Conservation (phyloP, 2,329 filamentous ascomycete genomes). For the Colletotrichum spaethianum region DNA sequence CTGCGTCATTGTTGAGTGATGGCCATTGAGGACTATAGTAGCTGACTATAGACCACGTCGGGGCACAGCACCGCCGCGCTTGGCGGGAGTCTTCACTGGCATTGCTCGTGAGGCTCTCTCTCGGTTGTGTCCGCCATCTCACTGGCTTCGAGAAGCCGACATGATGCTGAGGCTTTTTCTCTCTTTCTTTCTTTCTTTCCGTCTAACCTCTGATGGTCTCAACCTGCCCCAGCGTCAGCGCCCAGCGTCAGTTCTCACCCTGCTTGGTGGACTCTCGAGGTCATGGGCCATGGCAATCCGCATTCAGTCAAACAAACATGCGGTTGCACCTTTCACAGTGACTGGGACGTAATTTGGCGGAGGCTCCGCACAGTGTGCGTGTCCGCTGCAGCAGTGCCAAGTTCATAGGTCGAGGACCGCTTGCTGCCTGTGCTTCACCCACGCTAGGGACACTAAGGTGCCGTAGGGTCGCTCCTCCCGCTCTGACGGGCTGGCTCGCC, state of each 20-base stretch:
- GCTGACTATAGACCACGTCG: neutral
- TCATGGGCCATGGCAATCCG: neutral
- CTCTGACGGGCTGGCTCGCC: slow-evolving; percentile 34
- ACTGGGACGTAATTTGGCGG: slow-evolving; percentile 8
- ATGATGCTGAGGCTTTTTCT: neutral
- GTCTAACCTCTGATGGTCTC: neutral
- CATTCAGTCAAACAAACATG: slow-evolving; percentile 3
- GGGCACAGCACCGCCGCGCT: slow-evolving; percentile 32
- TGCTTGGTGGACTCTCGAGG: neutral
- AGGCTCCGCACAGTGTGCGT: neutral
- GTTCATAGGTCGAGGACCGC: slow-evolving; percentile 20
- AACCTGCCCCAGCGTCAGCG: neutral
- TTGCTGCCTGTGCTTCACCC: slow-evolving; percentile 16
- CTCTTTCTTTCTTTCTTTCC: neutral
- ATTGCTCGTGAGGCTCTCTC: neutral
- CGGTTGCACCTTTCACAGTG: neutral
- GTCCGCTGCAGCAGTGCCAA: neutral
- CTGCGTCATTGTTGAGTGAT: neutral
- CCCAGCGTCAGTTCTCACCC: neutral
- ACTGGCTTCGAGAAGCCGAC: neutral
- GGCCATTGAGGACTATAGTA: neutral
- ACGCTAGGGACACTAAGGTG: slow-evolving; percentile 26
- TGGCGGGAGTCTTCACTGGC: slow-evolving; percentile 5
- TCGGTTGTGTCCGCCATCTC: neutral
- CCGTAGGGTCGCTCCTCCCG: slow-evolving; percentile 34